Percentiles rank a stretch among this genome's conserved stretches.
Evolutionary conservation across 495 filamentous ascomycete species (phyloP).

Genomic region (Penicillium daleae): DNA sequence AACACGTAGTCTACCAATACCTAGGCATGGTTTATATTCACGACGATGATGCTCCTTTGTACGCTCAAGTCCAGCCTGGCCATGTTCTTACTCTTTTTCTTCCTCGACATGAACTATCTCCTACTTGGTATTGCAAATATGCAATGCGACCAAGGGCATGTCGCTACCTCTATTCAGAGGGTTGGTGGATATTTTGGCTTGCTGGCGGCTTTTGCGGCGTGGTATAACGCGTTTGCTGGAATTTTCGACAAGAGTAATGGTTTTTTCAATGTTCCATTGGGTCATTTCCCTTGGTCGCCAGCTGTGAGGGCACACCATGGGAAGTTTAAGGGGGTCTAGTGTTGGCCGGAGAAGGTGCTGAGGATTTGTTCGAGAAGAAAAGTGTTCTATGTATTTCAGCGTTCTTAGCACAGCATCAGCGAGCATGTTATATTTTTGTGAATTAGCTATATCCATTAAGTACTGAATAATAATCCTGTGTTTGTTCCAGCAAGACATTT

Average conservation of each 20-base stretch:
- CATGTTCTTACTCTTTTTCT: slow-evolving; percentile 87
- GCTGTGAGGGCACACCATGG: slow-evolving; percentile 16
- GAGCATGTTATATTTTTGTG: not conserved
- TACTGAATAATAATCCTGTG: not conserved
- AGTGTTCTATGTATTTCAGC: not conserved
- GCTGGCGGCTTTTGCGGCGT: slow-evolving; percentile 78
- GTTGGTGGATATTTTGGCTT: slow-evolving; percentile 80
- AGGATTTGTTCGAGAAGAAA: not conserved
- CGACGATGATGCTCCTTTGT: slow-evolving; percentile 74
- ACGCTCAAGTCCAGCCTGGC: slow-evolving; percentile 84
- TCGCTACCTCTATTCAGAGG: slow-evolving; percentile 56
- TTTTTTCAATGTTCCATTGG: slow-evolving; percentile 84
- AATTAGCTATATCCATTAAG: not conserved
- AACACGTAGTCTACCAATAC: not conserved
- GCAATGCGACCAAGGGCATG: slow-evolving; percentile 38
- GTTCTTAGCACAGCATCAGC: not conserved
- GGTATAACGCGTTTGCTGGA: slow-evolving; percentile 90
- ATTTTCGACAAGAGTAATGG: slow-evolving; percentile 72
- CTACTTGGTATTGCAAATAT: slow-evolving; percentile 73
- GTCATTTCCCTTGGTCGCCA: slow-evolving; percentile 82
- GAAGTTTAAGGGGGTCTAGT: slow-evolving; percentile 23
- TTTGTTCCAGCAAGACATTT: too few relatives aligned
- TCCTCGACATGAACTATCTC: slow-evolving; percentile 73
- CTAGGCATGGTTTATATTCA: slow-evolving; percentile 92
- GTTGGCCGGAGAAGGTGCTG: not conserved